Evolutionary conservation across 2,329 filamentous ascomycete species (phyloP).

Genomic region (Stenocarpella maydis): DNA sequence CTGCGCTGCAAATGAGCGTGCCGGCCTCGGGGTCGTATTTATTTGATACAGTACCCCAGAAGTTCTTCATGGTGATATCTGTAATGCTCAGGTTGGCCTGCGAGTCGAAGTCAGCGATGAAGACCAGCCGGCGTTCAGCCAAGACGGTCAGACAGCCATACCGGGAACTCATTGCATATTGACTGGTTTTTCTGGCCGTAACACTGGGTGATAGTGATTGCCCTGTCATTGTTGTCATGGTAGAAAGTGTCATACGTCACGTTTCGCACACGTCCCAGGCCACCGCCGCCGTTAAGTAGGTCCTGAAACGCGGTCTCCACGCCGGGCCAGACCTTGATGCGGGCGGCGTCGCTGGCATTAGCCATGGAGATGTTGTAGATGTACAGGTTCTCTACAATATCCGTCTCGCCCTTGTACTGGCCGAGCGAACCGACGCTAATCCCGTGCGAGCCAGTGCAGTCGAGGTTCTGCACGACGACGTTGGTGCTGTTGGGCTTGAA

Average conservation of each 20-base stretch:
- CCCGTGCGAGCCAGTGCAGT: slow-evolving; percentile 56
- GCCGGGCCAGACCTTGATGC: slow-evolving; percentile 72
- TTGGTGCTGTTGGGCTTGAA: slow-evolving; percentile 52
- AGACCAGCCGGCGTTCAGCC: background rate
- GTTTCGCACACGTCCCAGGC: slow-evolving; percentile 31
- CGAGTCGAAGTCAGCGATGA: too few relatives aligned
- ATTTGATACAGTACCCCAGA: slow-evolving; percentile 42
- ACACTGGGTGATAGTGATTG: slow-evolving; percentile 69
- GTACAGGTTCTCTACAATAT: slow-evolving; percentile 53
- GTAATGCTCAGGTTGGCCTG: slow-evolving; percentile 58
- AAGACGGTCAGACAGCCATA: background rate
- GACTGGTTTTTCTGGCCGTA: slow-evolving; percentile 53
- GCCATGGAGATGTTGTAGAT: slow-evolving; percentile 46
- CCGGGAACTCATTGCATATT: slow-evolving; percentile 46
- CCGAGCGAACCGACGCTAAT: slow-evolving; percentile 57
- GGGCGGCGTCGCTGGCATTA: slow-evolving; percentile 57
- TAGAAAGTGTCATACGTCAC: slow-evolving; percentile 66
- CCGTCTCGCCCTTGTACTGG: slow-evolving; percentile 43
- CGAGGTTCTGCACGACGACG: slow-evolving; percentile 50
- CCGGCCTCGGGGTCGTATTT: slow-evolving; percentile 8
- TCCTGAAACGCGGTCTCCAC: slow-evolving; percentile 31
- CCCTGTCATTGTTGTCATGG: slow-evolving; percentile 66
- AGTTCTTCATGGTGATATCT: slow-evolving; percentile 64
- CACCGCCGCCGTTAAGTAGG: slow-evolving; percentile 29
- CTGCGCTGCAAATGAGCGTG: slow-evolving; percentile 3